These are phyloP conservation scores for Lipomyces sp. DNA, from an alignment of 805 yeast species.

Conservation along the genomic window DNA sequence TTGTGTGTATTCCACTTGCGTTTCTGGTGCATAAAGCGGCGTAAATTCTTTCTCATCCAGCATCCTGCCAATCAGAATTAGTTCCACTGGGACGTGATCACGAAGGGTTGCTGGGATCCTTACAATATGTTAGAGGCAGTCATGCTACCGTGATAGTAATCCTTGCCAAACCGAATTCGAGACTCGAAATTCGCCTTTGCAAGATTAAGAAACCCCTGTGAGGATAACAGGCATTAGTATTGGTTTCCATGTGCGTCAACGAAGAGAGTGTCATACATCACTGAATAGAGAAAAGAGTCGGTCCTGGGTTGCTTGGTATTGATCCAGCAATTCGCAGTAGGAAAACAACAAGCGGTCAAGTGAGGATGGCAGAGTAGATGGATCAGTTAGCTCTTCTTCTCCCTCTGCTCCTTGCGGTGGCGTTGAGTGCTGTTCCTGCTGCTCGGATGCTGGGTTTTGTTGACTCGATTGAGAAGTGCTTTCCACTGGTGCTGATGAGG, in stretches of 20 bases:
- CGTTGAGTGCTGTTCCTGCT: background rate
- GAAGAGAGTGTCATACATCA: slow-evolving; percentile 9
- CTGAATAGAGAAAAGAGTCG: slow-evolving; percentile 19
- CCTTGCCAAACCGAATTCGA: slow-evolving; percentile 48
- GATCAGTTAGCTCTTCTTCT: slow-evolving; percentile 23
- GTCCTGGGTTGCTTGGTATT: slow-evolving; percentile 17
- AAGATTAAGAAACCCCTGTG: slow-evolving; percentile 27
- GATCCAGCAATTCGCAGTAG: slow-evolving; percentile 30
- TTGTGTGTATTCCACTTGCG: background rate
- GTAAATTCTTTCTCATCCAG: slow-evolving; percentile 8
- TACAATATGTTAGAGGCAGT: slow-evolving; percentile 40
- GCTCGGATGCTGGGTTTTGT: background rate
- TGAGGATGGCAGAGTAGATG: slow-evolving; percentile 5
- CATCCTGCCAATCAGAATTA: background rate
- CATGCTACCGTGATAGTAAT: slow-evolving; percentile 50
- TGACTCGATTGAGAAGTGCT: background rate
- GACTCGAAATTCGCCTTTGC: slow-evolving; percentile 34
- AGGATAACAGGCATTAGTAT: background rate
- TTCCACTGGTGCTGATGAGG: background rate
- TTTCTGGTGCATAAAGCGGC: slow-evolving; percentile 1
- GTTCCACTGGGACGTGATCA: background rate
- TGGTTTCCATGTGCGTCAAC: background rate
- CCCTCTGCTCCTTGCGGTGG: background rate
- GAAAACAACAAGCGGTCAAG: slow-evolving; percentile 26
- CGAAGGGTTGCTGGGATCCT: background rate